Percentiles rank a stretch among this genome's conserved stretches.
Conservation (phyloP, 1,284 basidiomycete genomes). For the Irpex rosettiformis region DNA sequence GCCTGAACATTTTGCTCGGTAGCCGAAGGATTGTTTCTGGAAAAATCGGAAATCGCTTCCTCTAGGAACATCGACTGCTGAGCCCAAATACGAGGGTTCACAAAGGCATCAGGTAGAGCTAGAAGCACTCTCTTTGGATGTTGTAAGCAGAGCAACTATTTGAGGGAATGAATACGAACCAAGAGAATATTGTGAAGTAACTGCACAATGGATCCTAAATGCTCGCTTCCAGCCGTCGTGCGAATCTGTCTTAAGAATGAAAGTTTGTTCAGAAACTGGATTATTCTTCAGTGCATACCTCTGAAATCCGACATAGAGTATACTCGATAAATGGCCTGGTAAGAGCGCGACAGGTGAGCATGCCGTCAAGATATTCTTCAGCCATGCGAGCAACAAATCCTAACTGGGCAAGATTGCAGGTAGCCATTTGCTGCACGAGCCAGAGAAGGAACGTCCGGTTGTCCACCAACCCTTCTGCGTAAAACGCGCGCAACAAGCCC, state of each 20-base stretch:
- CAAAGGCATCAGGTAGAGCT: conserved; percentile 64
- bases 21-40: conserved; percentile 21
- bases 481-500: conserved; percentile 74
- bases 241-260: conserved; percentile 45
- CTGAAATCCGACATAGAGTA: conserved; percentile 62
- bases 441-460: conserved; percentile 77
- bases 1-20: conserved; percentile 37
- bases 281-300: conserved; percentile 49
- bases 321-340: conserved; percentile 65
- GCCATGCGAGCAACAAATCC: conserved; percentile 77
- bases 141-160: neutral
- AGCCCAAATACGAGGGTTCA: conserved; percentile 70
- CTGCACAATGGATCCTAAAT: conserved; percentile 52
- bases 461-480: conserved; percentile 81
- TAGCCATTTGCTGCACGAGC: conserved; percentile 76
- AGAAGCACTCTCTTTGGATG: conserved; percentile 56
- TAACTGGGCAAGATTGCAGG: conserved; percentile 81
- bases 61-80: conserved; percentile 44
- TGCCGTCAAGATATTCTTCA: conserved; percentile 77
- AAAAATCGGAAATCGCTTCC: conserved; percentile 42
- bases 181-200: conserved; percentile 56
- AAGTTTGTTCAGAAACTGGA: too few relatives aligned
- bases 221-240: conserved; percentile 45
- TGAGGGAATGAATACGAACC: conserved; percentile 31
- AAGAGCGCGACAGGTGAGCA: conserved; percentile 65